Percentiles rank a stretch among this genome's conserved stretches.
Evolutionary conservation across 2,329 filamentous ascomycete species (phyloP).

Genomic region (Rachicladosporium sp.): DNA sequence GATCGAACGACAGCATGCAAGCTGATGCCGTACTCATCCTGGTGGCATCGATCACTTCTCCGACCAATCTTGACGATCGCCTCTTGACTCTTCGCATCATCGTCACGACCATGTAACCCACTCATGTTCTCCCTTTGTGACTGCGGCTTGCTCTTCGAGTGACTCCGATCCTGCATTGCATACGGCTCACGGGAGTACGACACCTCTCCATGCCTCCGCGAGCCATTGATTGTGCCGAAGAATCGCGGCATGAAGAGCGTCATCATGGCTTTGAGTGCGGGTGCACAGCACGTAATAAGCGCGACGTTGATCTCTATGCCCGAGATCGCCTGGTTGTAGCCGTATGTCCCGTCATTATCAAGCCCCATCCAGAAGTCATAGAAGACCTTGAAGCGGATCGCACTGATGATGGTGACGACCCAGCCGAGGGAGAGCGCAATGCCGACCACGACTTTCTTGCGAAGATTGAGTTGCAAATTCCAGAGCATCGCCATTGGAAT

Average conservation of each 20-base stretch:
- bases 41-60: too few relatives aligned
- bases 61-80: too few relatives aligned
- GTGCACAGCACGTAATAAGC: constrained; percentile 42
- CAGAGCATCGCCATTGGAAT: constrained; percentile 33
- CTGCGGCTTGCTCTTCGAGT: too few relatives aligned
- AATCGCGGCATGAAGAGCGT: constrained; percentile 21
- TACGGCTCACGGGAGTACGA: too few relatives aligned
- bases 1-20: too few relatives aligned
- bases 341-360: constrained; percentile 17
- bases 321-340: constrained; percentile 24
- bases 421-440: constrained; percentile 24
- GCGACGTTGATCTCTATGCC: constrained; percentile 32
- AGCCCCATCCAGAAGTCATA: constrained; percentile 26
- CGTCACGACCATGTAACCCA: too few relatives aligned
- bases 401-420: constrained; percentile 12
- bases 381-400: constrained; percentile 28
- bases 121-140: too few relatives aligned
- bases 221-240: constrained; percentile 9
- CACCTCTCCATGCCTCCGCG: too few relatives aligned
- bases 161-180: too few relatives aligned
- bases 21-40: too few relatives aligned
- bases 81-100: too few relatives aligned
- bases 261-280: constrained; percentile 38
- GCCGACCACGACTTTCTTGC: constrained; percentile 25
- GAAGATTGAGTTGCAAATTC: constrained; percentile 29